Evolutionary conservation across 352 stramenopile species (phyloP).

Genomic region (Phytophthora europaea): DNA sequence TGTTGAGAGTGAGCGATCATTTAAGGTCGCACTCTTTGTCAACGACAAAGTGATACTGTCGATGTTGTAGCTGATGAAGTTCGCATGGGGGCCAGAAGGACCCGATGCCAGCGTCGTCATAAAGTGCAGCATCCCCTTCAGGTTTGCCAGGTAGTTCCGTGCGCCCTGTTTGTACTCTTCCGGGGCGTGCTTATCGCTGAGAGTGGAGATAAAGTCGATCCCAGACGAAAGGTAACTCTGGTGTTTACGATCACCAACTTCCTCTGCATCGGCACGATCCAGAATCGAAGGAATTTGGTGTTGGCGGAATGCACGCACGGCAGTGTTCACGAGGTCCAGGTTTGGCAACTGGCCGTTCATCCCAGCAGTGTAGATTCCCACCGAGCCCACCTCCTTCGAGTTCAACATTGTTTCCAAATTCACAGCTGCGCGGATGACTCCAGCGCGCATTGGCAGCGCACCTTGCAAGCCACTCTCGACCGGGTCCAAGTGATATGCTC

Average conservation of each 20-base stretch:
- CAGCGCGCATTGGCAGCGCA: conserved; percentile 70
- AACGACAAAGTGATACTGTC: conserved; percentile 79
- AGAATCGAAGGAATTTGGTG: conserved; percentile 64
- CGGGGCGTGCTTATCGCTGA: conserved; percentile 23
- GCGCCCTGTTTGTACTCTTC: conserved; percentile 29
- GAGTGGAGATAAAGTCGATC: conserved; percentile 1
- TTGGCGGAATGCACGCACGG: conserved; percentile 55
- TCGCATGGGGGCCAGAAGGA: conserved; percentile 73
- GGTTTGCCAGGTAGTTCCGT: conserved; percentile 60
- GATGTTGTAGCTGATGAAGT: conserved; percentile 90
- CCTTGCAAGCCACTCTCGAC: conserved; percentile 28
- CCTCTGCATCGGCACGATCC: conserved; percentile 45
- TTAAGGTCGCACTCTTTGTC: conserved; percentile 26
- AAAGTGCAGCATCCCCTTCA: conserved; percentile 83
- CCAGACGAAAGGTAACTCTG: conserved; percentile 17
- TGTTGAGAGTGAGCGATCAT: conserved; percentile 34
- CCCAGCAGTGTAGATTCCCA: conserved; percentile 74
- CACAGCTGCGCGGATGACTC: conserved; percentile 80
- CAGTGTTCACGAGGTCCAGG: conserved; percentile 88
- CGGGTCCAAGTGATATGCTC: conserved; percentile 76
- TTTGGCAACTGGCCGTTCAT: conserved; percentile 91
- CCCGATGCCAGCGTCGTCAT: conserved; percentile 78
- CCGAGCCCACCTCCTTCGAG: conserved; percentile 33
- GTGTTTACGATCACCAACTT: neutral
- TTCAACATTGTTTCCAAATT: conserved; percentile 70